Base-by-base conservation (phyloP, 768 basidiomycete species). In the Boletus eberwhitei region DNA sequence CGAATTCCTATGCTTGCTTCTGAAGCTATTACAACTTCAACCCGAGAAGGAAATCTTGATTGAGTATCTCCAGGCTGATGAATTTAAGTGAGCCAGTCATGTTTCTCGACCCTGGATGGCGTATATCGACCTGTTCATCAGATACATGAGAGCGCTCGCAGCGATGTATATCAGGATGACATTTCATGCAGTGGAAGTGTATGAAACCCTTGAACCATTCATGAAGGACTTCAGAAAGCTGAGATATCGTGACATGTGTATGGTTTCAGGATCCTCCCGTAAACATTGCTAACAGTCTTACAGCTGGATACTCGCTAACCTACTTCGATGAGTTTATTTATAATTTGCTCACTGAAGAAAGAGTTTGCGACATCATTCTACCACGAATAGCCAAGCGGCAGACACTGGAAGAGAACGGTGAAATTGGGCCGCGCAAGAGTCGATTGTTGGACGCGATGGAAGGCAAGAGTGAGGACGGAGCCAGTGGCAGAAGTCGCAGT, bases 1-100 rank as follows among this genome's bases (percentile, higher is more conserved):
- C 4, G 87, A 93, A 67, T 99, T 96, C 72, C 74, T 98, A 46
- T 95, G 90, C 66, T 78, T 99, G 39, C 82, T 95, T 45, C 77
- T 98, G 62, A 99, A 99, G 71, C 80, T 99, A 48, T 79, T 99
- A 41, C 96, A 98, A 73, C 86, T 99, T 47, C 97, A 98, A 68
- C 97, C 97, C 4, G 92, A 98, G 73, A 96, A 95, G 70, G 97
- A 98, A 73, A 98, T 99, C 50, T 69, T 98, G 48, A 76, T 98
- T 2, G 97, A 98, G 67, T 99, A 99, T 68, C 76, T 99, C 22
- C 83, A 86, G 51, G 97, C 93, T 8, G 97, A 98, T 56, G 97
- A 99, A 70, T 99, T 98, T 80, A 99, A 99, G 97, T 96, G 60
- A 51, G 88, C 76, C n/a, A 24, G 7, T 32, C 2, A 4, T 29